phyloP scores from a whole-genome alignment of 2,329 filamentous ascomycete species.

The Clarireedia paspali region DNA sequence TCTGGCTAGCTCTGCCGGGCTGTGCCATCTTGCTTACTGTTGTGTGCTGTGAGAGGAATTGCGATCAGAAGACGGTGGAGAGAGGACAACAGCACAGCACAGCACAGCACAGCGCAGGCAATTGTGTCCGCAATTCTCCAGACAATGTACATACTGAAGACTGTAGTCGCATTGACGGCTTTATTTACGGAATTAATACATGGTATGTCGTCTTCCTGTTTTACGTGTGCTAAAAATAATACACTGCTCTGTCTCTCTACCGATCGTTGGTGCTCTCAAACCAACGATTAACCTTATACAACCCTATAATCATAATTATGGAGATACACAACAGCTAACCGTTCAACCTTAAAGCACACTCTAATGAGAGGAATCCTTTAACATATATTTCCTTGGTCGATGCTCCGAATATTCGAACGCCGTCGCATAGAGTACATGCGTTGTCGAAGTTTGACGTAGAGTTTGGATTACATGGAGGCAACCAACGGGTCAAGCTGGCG shows the following conservation, averaged over 20 bases:
- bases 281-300: background rate
- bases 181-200: slow-evolving; percentile 16
- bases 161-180: slow-evolving; percentile 18
- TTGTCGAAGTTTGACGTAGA: slow-evolving; percentile 77
- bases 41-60: background rate
- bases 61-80: background rate
- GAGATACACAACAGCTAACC: slow-evolving; percentile 1
- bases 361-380: slow-evolving; percentile 68
- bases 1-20: background rate
- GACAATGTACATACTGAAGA: slow-evolving; percentile 22
- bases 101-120: background rate
- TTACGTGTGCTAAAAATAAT: background rate
- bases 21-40: background rate
- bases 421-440: slow-evolving; percentile 70
- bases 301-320: background rate
- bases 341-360: slow-evolving; percentile 47
- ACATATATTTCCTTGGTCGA: slow-evolving; percentile 66
- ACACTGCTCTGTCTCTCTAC: too few species aligned
- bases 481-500: slow-evolving; percentile 66
- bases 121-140: background rate
- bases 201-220: background rate
- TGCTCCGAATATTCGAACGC: slow-evolving; percentile 68
- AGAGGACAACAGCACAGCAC: background rate
- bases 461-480: slow-evolving; percentile 63
- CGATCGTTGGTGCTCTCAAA: background rate